Base-by-base conservation (phyloP, 176 grass and related monocot genomes). In the Ensete glaucum region DNA sequence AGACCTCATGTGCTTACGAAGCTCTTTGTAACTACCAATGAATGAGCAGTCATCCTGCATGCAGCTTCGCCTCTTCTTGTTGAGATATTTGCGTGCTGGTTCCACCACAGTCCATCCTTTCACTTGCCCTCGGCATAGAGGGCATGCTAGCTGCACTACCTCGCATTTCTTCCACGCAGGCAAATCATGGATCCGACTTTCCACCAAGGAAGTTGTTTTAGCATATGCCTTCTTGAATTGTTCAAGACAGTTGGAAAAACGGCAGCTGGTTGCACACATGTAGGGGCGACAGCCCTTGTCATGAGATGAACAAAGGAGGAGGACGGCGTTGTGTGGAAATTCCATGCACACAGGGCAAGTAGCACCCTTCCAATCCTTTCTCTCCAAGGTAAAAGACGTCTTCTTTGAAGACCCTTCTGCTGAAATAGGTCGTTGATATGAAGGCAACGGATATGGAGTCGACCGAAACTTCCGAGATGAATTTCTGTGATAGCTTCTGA, bases 291-390 rank as follows among this genome's bases (percentile, higher is more conserved):
- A 98, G 58, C 90, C 90, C 50, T 93, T 93, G 75, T 80, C 82
- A 73, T 98, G 81, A 66, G 86, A 98, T 62, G 88, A 98, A 63
- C 90, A 93, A 59, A 93, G 84, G 64, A 98, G 94, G 78, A 98
- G 86, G 1, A 93, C 90, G 74, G 88, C 90, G 83, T 85, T 82
- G 80, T 98, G 88, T 71, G 94, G 94, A 25, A 24, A 72, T 80
- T 98, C 94, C 82, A 98, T 79, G 73, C 94, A 98, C 64, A 98
- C 92, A 27, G 94, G 81, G 76, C 94, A 98, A 27, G 74, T 83
- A 58, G 80, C 90, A 69, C 88, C 73, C 79, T 93, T 81, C 90
- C 94, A 87, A 72, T 85, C 86, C 49, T 83, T 85, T 80, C 83
- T 84, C 81, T 89, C 94, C 16, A 79, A 75, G 15, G 29, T 79